These are phyloP conservation scores for Periglandula ipomoeae DNA, from an alignment of 2,329 filamentous ascomycete species.

Conservation along the genomic window DNA sequence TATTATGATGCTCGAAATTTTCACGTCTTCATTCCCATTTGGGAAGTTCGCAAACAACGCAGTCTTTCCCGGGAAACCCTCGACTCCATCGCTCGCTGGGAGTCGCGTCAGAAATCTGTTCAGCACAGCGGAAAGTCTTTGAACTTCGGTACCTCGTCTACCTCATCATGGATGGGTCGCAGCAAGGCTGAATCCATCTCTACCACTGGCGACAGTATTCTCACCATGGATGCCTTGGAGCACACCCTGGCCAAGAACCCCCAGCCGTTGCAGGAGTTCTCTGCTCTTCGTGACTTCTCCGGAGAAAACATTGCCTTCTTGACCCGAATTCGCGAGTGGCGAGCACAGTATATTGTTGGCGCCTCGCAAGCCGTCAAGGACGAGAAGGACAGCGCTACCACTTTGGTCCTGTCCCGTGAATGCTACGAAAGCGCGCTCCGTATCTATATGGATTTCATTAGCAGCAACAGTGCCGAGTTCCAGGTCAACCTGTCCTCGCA, in stretches of 20 bases:
- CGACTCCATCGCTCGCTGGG: conserved; percentile 40
- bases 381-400: conserved; percentile 6
- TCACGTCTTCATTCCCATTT: conserved; percentile 56
- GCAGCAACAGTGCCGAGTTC: conserved; percentile 52
- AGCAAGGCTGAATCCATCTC: conserved; percentile 25
- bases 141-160: conserved; percentile 22
- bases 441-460: conserved; percentile 55
- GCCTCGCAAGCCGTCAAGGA: conserved; percentile 12
- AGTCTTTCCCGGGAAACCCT: conserved; percentile 37
- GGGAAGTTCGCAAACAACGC: conserved; percentile 41
- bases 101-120: conserved; percentile 28
- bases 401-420: conserved; percentile 31
- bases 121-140: conserved; percentile 24
- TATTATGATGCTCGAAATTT: conserved; percentile 53
- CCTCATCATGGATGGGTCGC: conserved; percentile 28
- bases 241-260: conserved; percentile 47
- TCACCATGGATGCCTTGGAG: conserved; percentile 53
- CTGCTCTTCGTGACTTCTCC: conserved; percentile 54
- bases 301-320: conserved; percentile 62
- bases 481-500: conserved; percentile 56
- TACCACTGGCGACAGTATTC: conserved; percentile 33
- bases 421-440: conserved; percentile 48
- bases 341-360: conserved; percentile 17
- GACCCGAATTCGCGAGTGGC: conserved; percentile 40
- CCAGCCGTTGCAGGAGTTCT: conserved; percentile 49